A percentile compares a stretch with the other conserved stretches of the same genome.
Evolutionary conservation across 2,329 filamentous ascomycete genomes (phyloP).

Genomic region (Cadophora sp.): DNA sequence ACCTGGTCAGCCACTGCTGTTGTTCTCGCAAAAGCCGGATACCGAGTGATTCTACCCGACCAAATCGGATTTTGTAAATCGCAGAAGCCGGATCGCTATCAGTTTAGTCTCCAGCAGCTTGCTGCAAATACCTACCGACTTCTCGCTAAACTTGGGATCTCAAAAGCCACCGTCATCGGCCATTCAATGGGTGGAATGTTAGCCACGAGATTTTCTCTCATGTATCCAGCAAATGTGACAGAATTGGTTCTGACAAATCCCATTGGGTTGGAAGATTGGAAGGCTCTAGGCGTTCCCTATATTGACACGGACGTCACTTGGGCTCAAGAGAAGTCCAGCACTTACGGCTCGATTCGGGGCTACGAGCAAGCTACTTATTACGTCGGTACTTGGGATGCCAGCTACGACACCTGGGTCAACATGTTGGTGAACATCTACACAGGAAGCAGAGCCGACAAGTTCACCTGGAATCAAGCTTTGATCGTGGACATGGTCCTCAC

Average conservation of each 20-base stretch:
- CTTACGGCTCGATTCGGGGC: conserved; percentile 52
- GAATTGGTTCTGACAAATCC: conserved; percentile 57
- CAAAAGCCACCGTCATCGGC: conserved; percentile 55
- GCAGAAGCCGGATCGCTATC: conserved; percentile 57
- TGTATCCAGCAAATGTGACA: conserved; percentile 54
- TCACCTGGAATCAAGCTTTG: conserved; percentile 56
- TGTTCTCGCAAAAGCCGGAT: conserved; percentile 51
- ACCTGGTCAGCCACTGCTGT: conserved; percentile 57
- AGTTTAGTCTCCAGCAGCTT: conserved; percentile 60
- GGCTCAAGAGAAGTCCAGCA: conserved; percentile 49
- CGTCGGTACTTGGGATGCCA: conserved; percentile 53
- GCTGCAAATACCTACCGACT: conserved; percentile 58
- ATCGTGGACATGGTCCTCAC: conserved; percentile 63
- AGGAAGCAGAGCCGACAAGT: conserved; percentile 51
- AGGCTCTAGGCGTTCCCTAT: conserved; percentile 55
- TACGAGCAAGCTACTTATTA: conserved; percentile 59
- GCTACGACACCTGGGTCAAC: conserved; percentile 61
- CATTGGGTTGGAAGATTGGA: conserved; percentile 32
- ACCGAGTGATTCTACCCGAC: conserved; percentile 60
- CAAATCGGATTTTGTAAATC: conserved; percentile 66
- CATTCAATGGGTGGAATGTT: conserved; percentile 64
- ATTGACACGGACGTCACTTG: conserved; percentile 51
- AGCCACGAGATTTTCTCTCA: conserved; percentile 56
- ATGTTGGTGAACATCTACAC: conserved; percentile 61
- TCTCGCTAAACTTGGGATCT: conserved; percentile 52